phyloP scores from a whole-genome alignment of 768 basidiomycete species.

The Suillus discolor region DNA sequence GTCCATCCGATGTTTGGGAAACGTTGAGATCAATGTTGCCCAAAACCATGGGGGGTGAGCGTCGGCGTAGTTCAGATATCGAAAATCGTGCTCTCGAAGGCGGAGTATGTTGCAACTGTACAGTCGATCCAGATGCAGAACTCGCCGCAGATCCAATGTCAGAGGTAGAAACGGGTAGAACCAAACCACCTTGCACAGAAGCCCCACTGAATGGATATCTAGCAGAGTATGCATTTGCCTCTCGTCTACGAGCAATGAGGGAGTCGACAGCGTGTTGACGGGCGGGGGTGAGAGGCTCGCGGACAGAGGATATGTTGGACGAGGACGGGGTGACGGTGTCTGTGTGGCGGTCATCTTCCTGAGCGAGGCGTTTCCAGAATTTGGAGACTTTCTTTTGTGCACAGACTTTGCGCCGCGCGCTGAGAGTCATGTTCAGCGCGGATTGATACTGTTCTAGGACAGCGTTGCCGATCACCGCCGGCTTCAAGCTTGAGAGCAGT shows the following conservation, averaged over 20 bases:
- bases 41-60: constrained; percentile 27
- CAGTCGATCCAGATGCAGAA: constrained; percentile 24
- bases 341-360: constrained; percentile 28
- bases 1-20: constrained; percentile 17
- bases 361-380: constrained; percentile 49
- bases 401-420: constrained; percentile 45
- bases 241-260: constrained; percentile 32
- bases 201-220: constrained; percentile 23
- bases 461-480: constrained; percentile 36
- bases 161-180: constrained; percentile 22
- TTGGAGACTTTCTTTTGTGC: constrained; percentile 45
- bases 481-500: constrained; percentile 46
- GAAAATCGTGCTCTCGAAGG: constrained; percentile 18
- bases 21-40: constrained; percentile 29
- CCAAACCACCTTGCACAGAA: constrained; percentile 16
- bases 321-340: constrained; percentile 30
- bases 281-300: constrained; percentile 24
- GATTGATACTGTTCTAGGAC: constrained; percentile 47
- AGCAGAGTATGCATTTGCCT: constrained; percentile 19
- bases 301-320: constrained; percentile 33
- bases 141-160: constrained; percentile 13
- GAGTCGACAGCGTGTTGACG: constrained; percentile 40
- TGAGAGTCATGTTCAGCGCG: constrained; percentile 47
- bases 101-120: constrained; percentile 17
- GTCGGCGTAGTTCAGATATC: constrained; percentile 25